phyloP scores from a whole-genome alignment of 2,329 filamentous ascomycete species.

The Ampelomyces quisqualis region DNA sequence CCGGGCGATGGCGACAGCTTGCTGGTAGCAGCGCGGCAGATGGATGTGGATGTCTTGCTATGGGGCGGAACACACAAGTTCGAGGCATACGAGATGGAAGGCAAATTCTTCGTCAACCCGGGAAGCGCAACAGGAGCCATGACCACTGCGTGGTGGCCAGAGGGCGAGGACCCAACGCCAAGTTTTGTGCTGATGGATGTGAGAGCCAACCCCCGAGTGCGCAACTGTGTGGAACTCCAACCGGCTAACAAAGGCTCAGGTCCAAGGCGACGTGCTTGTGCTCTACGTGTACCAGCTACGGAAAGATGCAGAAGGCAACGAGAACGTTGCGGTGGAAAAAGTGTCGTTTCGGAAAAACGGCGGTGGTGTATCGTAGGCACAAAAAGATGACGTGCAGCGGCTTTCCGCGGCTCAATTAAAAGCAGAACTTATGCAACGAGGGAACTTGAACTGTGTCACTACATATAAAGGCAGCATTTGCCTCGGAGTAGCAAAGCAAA shows the following conservation, averaged over 20 bases:
- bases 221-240: constrained; percentile 1
- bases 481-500: constrained; percentile 3
- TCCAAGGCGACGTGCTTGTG: constrained; percentile 93
- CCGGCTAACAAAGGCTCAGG: constrained; percentile 54
- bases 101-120: constrained; percentile 70
- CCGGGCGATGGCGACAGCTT: constrained; percentile 66
- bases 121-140: constrained; percentile 68
- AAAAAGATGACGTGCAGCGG: constrained; percentile 9
- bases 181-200: constrained; percentile 99
- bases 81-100: constrained; percentile 71
- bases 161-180: constrained; percentile 68
- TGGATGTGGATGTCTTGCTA: constrained; percentile 69
- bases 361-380: constrained; percentile 41
- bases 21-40: constrained; percentile 67
- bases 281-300: constrained; percentile 80
- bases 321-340: constrained; percentile 58
- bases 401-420: constrained; percentile 11
- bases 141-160: constrained; percentile 60
- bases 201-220: constrained; percentile 51
- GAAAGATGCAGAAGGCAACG: constrained; percentile 54
- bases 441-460: constrained; percentile 8
- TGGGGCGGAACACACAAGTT: constrained; percentile 71
- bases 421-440: constrained; percentile 7
- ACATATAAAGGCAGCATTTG: constrained; percentile 5
- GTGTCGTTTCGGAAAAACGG: constrained; percentile 57